These are phyloP conservation scores for Camptophora hylomeconis DNA, from an alignment of 2,329 filamentous ascomycete species.

Conservation along the genomic window DNA sequence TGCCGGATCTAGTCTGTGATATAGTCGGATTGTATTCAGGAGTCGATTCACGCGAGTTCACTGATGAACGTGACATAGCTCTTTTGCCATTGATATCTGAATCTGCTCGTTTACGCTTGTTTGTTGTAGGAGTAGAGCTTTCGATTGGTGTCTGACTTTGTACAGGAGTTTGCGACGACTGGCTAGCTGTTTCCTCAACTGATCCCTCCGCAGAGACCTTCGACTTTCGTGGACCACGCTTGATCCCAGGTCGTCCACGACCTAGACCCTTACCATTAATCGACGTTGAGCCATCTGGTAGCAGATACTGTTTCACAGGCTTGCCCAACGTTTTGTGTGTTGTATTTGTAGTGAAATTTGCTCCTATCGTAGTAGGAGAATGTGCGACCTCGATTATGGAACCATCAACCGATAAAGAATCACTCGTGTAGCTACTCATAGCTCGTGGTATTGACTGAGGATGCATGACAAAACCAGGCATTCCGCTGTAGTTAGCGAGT, in stretches of 20 bases:
- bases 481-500: no score
- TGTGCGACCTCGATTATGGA: no score
- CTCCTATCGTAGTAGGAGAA: no score
- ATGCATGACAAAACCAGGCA: no score
- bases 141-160: background rate
- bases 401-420: no score
- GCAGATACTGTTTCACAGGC: constrained; percentile 12
- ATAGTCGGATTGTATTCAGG: constrained; percentile 38
- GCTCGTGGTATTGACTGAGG: no score
- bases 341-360: no score
- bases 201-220: constrained; percentile 4
- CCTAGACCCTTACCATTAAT: constrained; percentile 18
- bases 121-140: constrained; percentile 1
- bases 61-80: constrained; percentile 5
- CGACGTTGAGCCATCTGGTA: constrained; percentile 12
- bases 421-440: no score
- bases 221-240: constrained; percentile 14
- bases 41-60: constrained; percentile 26
- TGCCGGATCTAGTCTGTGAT: constrained; percentile 61
- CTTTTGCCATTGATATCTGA: constrained; percentile 4
- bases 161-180: background rate
- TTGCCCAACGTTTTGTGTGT: no score
- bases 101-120: constrained; percentile 10
- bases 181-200: constrained; percentile 1
- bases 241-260: constrained; percentile 17